Base-by-base conservation (phyloP, 768 basidiomycete species). In the Mycena kentingensis region DNA sequence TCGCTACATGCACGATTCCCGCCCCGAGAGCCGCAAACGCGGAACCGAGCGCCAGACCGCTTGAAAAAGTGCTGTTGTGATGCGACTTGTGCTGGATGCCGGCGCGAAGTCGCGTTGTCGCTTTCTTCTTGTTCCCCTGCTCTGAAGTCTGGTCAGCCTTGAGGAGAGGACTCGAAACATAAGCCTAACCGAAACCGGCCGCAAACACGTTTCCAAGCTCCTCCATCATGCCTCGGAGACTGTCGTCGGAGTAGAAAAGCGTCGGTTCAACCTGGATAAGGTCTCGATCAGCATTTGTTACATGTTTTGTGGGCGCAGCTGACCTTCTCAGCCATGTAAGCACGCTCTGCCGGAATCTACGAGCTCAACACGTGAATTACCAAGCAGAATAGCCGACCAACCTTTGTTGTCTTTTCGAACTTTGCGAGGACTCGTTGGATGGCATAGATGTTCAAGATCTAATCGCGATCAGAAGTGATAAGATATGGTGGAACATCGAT, bases 381-480 rank as follows among this genome's bases (percentile, higher is more conserved):
- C n/a, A n/a, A n/a, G n/a, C n/a, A n/a, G n/a, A n/a, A 36, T 25
- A 18, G 18, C 24, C 10, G 18, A 35, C 68, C n/a, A 60, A 87
- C 86, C 67, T 78, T 83, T 12, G 92, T 87, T 4, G 79, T 70
- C 65, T 91, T 94, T 64, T 88, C 89, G 56, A 90, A 93, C 67
- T 93, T 93, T 69, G 88, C 91, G 49, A 93, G 67, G 0, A 84
- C 85, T 63, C 93, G 91, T 28, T 88, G 76, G 66, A 97, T 93
- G 2, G 96, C 97, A 2, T 91, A 89, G 13, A 93, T 71, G 66
- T 99, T 98, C 37, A 98, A 70, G 35, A 88, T 82, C 87, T 92
- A 55, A 1, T 21, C 8, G 26, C n/a, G 24, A n/a, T n/a, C 3
- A 25, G 7, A 19, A 37, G 5, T 10, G 10, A 21, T 36, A 16